Base-by-base conservation (phyloP, 1,139 yeast species). In the Cylindricascospora bacillispora region DNA sequence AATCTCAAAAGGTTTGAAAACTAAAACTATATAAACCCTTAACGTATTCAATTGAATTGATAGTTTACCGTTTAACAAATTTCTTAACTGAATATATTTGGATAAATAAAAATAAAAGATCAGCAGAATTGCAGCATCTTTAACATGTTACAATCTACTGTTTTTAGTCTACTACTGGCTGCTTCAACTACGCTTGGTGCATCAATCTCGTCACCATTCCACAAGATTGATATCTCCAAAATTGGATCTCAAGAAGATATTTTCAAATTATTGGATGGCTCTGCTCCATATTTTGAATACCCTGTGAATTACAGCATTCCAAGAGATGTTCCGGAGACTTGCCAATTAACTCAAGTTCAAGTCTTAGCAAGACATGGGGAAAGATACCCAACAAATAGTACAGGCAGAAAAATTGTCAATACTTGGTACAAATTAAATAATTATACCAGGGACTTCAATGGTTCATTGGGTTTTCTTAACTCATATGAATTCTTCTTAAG, bases 301-400 rank as follows among this genome's bases (percentile, higher is more conserved):
- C 45, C 45, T 6, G 15, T 23, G 4, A 34, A 33, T 26, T 38
- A 29, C 30, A 38, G 41, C 19, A 33, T 43, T 18, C 28, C 41
- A 9, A 32, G 24, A 5, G 35, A 29, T 5, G 24, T 34, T 13
- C 47, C 47, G 12, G 40, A 39, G n/a, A 61, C 62, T 28, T 70
- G 81, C 46, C 49, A 57, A 6, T 60, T 76, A 27, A 75, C 73
- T 37, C 85, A 75, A 49, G 80, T 76, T 7, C 74, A 73, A 40
- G 53, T 72, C 36, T 56, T 70, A 30, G 62, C 67, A 35, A 67
- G 92, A 49, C 89, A 79, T 44, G 89, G 89, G 14, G 86, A 76
- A 47, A 59, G 89, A 43, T 79, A 63, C 49, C 83, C 83, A 20
- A 56, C 62, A 3, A 45, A 45, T 7, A 38, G 45, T 19, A 44